Base-by-base conservation (phyloP, 2,329 filamentous ascomycete genomes). In the Zymoseptoria pseudotritici region DNA sequence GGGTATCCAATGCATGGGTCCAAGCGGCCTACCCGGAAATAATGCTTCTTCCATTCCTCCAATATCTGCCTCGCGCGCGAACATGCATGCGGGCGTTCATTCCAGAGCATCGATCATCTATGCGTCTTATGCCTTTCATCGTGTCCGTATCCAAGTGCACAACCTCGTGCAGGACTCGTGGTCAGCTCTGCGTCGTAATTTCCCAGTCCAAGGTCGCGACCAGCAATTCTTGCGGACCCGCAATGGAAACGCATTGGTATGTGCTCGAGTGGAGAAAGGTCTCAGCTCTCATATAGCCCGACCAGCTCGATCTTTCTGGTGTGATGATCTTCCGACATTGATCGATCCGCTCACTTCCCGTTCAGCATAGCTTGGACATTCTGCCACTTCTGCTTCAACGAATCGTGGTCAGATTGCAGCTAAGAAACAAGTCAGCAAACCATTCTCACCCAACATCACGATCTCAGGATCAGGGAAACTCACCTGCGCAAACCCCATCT, bases 401-500 rank as follows among this genome's bases (percentile, higher is more conserved):
- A 70, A 58, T 81, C 79, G 65, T 79, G 73, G 59, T 81, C 78
- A 56, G 77, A 73, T 65, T 79, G 78, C 58, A 77, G 74, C 78
- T 80, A 65, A 29, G n/a, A 49, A 13, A 17, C 42, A 20, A n/a
- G 59, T 69, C 59, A 63, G 62, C 53, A 50, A 20, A 13, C 50
- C 17, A 13, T 22, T 29, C 42, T 24, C 13, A 8, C 21, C 10
- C 19, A 26, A 36, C 9, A 26, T 29, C 36, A 17, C 36, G 11
- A n/a, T 29, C 24, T 26, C 26, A 9, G 9, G 8, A 29, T 4
- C 46, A 24, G 10, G 31, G 22, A 6, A 17, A 79, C 87, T 80
- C 82, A 96, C 93, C 86, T 97, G 91, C 58, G 94, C 94, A 78
- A 92, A 91, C 70, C 86, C 85, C 89, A 99, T 89, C 82, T 99